A percentile compares a stretch with the other conserved stretches of the same genome.
phyloP scores from a whole-genome alignment of 2,329 filamentous ascomycete species.

The Lachnellula willkommii region DNA sequence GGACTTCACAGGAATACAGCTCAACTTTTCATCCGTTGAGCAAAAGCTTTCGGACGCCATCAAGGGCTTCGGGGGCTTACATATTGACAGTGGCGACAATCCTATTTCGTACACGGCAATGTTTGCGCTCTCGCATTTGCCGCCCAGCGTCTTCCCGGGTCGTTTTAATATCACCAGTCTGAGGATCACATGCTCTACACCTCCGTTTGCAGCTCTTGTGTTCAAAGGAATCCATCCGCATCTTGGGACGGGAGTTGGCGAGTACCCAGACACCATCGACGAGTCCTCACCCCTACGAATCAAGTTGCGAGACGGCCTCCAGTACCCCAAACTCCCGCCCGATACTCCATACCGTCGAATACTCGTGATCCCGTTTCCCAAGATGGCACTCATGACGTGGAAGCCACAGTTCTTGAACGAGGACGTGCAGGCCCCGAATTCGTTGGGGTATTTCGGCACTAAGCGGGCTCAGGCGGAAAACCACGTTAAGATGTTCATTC shows the following conservation, averaged over 20 bases:
- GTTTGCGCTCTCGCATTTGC: conserved; percentile 2
- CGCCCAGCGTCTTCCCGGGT: conserved; percentile 4
- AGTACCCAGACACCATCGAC: background rate
- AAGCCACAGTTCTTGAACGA: background rate
- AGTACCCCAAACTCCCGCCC: background rate
- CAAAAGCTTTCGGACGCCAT: background rate
- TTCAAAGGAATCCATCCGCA: conserved; percentile 7
- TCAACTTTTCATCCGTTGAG: conserved; percentile 2
- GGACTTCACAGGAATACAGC: conserved; percentile 3
- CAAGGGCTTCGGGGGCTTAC: background rate
- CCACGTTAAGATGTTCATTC: background rate
- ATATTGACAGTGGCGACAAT: conserved; percentile 3
- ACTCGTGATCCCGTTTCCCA: background rate
- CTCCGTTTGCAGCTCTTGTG: conserved; percentile 2
- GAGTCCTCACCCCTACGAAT: background rate
- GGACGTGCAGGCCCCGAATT: background rate
- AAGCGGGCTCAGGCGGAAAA: background rate
- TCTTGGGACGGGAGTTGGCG: background rate
- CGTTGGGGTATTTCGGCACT: background rate
- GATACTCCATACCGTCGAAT: background rate
- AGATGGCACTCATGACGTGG: background rate
- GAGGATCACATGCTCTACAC: background rate
- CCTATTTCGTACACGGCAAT: conserved; percentile 1
- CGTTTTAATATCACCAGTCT: conserved; percentile 6
- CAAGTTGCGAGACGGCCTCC: background rate